Evolutionary conservation across 345 rosid genomes (phyloP), one percentile per base, ranked within the genome.

Genomic region (Populus ilicifolia): DNA sequence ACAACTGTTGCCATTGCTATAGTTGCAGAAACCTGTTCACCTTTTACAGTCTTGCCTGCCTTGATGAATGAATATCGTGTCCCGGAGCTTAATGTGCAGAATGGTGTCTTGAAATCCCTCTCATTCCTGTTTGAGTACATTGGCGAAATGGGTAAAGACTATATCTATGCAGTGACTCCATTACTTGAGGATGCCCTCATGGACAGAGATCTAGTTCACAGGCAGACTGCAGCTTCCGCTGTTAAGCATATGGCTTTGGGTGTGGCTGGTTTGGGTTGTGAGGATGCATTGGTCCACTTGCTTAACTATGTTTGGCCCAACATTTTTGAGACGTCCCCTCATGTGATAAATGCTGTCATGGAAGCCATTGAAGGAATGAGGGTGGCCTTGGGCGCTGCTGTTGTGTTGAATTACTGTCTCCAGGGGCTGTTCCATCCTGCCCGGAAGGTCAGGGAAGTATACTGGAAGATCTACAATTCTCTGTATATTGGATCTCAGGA

Each of bases 401-500:
- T 89, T 23, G 89, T 94, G 50, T 89, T 96, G 33, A 96, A 96
- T 83, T 96, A 96, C 76, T 96, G 99, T 80, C 90, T 96, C 44
- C 98, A 96, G 86, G 99, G 99, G 62, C 85, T 96, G 79, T 96
- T 96, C 85, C 99, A 96, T 83, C 99, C 99, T 35, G 98, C 99
- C 0, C 83, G 99, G 71, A 96, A 96, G 85, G 99, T 96, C 72
- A 88, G 99, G 77, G 98, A 96, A 81, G 99, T 96, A 20, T 96
- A 96, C 86, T 96, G 99, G 99, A 96, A 94, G 90, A 96, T 96
- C 9, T 96, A 96, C 82, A 96, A 96, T 77, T 92, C 98, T 2
- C 92, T 96, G 14, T 96, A 96, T 71, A 94, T 96, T 27, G 99
- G 99, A 74, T 46, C 95, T 12, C 98, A 94, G 78, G 98, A 96